Evolutionary conservation across 2,329 filamentous ascomycete species (phyloP).

Genomic region (Microcera coccophila): DNA sequence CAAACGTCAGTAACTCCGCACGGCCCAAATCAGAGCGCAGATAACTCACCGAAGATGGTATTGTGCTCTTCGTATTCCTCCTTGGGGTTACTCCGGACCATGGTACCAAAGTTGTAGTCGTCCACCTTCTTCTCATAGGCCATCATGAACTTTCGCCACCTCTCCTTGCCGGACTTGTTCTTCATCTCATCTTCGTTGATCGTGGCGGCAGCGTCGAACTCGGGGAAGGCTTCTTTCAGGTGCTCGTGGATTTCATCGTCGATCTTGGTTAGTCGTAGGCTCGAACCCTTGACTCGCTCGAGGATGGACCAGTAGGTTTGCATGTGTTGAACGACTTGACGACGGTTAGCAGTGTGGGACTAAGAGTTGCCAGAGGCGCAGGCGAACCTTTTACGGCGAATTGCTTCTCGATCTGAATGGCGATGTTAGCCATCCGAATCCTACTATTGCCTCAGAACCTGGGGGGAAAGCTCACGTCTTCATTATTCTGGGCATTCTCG

Average conservation of each 20-base stretch:
- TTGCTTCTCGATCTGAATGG: conserved; percentile 86
- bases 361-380: neutral
- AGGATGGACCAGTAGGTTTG: conserved; percentile 96
- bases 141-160: conserved; percentile 93
- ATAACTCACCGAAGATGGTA: conserved; percentile 77
- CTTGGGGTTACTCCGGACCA: conserved; percentile 74
- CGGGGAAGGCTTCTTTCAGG: conserved; percentile 82
- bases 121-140: conserved; percentile 91
- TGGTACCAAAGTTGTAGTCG: conserved; percentile 97
- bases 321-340: conserved; percentile 87
- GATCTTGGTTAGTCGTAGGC: conserved; percentile 83
- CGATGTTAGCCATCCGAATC: conserved; percentile 9
- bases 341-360: conserved; percentile 1
- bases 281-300: conserved; percentile 83
- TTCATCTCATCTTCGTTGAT: conserved; percentile 96
- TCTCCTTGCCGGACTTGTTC: conserved; percentile 90
- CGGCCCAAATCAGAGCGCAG: too few relatives aligned
- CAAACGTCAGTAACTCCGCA: neutral
- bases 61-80: conserved; percentile 82
- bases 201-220: conserved; percentile 77
- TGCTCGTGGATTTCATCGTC: conserved; percentile 94
- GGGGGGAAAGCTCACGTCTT: conserved; percentile 48
- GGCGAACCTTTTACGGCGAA: conserved; percentile 86
- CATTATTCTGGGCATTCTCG: conserved; percentile 52
- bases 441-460: too few relatives aligned